Percentiles rank a stretch among this genome's conserved stretches.
These are phyloP conservation scores for Penicillium antarcticum DNA, from an alignment of 495 filamentous ascomycete genomes.

Conservation along the genomic window DNA sequence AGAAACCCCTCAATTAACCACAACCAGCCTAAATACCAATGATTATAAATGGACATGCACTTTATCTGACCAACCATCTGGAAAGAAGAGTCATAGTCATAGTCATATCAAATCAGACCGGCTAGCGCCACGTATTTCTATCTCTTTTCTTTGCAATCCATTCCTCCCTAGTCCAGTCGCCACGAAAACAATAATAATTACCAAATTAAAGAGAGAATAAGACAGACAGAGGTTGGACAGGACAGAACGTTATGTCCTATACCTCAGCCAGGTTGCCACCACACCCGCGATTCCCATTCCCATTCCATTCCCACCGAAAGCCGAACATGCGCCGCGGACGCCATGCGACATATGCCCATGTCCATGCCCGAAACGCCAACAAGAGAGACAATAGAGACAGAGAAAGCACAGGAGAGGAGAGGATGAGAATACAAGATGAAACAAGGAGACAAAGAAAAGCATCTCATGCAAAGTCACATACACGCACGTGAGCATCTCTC, in stretches of 20 bases:
- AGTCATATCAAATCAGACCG: background rate
- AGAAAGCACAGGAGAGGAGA: background rate
- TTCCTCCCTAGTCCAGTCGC: background rate
- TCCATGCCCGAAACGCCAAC: background rate
- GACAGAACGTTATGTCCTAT: background rate
- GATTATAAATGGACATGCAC: too few species aligned
- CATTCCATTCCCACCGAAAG: background rate
- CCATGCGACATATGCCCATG: constrained; percentile 1
- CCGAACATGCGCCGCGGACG: background rate
- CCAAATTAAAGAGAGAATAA: background rate
- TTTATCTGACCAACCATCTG: too few species aligned
- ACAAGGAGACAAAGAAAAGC: background rate
- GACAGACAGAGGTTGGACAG: background rate
- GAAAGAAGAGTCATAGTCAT: too few species aligned
- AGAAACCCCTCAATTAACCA: too few species aligned
- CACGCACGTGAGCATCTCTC: background rate
- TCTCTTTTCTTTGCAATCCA: constrained; percentile 1
- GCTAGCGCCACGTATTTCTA: constrained; percentile 7
- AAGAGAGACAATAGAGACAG: background rate
- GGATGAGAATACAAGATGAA: background rate
- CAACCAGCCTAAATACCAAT: too few species aligned
- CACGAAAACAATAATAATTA: constrained; percentile 1
- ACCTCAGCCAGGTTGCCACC: too few species aligned
- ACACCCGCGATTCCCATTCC: background rate
- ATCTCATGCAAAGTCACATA: background rate